Percentiles rank a stretch among this genome's conserved stretches.
phyloP scores from a whole-genome alignment of 768 basidiomycete genomes.

The Suillus subaureus region DNA sequence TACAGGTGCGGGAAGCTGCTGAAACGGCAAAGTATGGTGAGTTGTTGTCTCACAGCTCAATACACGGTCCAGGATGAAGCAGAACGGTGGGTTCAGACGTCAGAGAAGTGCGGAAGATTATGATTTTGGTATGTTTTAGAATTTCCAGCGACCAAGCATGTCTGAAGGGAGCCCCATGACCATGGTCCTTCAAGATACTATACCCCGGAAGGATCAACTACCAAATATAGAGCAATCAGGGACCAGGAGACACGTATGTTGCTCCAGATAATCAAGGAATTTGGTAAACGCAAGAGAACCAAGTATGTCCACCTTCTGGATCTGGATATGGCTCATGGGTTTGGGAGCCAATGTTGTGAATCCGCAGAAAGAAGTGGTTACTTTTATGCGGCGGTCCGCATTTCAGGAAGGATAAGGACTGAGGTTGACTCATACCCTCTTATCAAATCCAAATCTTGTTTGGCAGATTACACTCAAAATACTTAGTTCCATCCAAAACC shows the following conservation, averaged over 20 bases:
- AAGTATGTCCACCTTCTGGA: slow-evolving; percentile 96
- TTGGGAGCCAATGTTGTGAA: slow-evolving; percentile 38
- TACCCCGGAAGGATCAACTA: neutral
- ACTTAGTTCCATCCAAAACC: slow-evolving; percentile 26
- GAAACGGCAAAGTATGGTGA: neutral
- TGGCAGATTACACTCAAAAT: slow-evolving; percentile 53
- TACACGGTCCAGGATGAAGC: neutral
- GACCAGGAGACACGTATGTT: slow-evolving; percentile 42
- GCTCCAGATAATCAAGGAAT: slow-evolving; percentile 91
- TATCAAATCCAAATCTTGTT: slow-evolving; percentile 7
- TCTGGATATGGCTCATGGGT: slow-evolving; percentile 78
- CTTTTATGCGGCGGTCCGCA: slow-evolving; percentile 95
- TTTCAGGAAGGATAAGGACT: slow-evolving; percentile 74
- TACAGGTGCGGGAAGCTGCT: neutral
- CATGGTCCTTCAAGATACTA: neutral
- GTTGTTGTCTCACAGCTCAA: neutral
- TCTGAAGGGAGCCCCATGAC: neutral
- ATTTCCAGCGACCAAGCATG: neutral
- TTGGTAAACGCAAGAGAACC: slow-evolving; percentile 82
- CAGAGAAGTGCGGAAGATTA: neutral
- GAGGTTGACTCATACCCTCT: neutral
- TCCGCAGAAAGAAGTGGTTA: slow-evolving; percentile 55
- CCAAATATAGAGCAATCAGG: neutral
- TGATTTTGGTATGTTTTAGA: neutral
- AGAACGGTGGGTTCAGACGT: neutral